Evolutionary conservation across 2,329 filamentous ascomycete species (phyloP), one percentile per base, ranked within the genome.

Genomic region (Claviceps pusilla): DNA sequence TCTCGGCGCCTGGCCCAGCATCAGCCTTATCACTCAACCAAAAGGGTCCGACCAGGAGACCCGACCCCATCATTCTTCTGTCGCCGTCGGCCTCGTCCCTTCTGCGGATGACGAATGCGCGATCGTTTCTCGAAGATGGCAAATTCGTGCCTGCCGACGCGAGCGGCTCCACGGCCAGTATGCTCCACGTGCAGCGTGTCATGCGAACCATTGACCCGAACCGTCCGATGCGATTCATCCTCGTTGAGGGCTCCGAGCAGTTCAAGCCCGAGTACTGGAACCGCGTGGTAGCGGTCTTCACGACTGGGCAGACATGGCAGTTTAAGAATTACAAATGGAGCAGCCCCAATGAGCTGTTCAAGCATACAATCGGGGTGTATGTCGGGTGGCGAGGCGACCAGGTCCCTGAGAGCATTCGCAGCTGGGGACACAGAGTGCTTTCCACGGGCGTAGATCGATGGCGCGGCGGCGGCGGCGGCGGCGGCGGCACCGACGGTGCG

Each of bases 181-280:
- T 96, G 73, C 79, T 97, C 55, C 87, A 95, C 66, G 84, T 96
- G 59, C 83, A 82, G 57, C 89, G 93, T 48, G 71, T 78, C 19
- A 78, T 97, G 60, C 87, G 85, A 54, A 73, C 76, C 45, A 77
- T 93, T 60, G 82, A 88, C 64, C 74, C 84, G 3, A 73, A 75
- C 53, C 82, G 85, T 16, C 84, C 89, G 1, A 82, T 93, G 64
- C 87, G 90, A 49, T 98, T 98, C 74, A 94, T 97, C 65, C 82
- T 98, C 43, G 91, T 97, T 53, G 93, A 98, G 68, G 86, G 84
- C 19, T 87, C 90, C 0, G 85, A 94, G 65, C 86, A 93, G 68
- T 98, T 98, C 78, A 95, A 95, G 68, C 93, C 93, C 0, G 90
- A 97, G 66, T 96, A 97, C 74, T 98, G 93, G 93, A 84, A 84